Base-by-base conservation (phyloP, 805 yeast species). In the Sporopachydermia lactativora region DNA sequence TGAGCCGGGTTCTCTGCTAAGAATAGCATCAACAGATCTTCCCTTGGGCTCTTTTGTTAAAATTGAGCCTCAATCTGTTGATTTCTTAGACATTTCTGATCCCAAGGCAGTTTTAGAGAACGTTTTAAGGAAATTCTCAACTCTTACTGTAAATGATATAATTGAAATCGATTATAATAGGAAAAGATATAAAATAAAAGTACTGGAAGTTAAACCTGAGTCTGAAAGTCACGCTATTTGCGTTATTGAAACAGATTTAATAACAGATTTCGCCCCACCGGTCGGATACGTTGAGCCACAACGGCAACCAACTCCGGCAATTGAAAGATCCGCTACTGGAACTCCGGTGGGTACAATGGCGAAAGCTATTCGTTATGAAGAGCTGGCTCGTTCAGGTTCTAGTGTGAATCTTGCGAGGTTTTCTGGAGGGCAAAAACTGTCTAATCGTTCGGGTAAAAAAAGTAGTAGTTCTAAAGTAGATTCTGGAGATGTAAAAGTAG, bases 251-350 rank as follows among this genome's bases (percentile, higher is more conserved):
- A 92, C 98, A 0, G 98, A 92, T 62, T 67, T 92, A 45, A 95
- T 84, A 44, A 94, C 96, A 0, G 99, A 92, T 55, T 92, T 92
- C 64, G 97, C 96, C 1, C 95, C 98, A 2, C 99, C 99, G 0
- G 95, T 89, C 3, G 99, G 99, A 0, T 92, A 92, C 55, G 95
- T 83, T 15, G 97, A 89, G 55, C 96, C 96, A 1, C 86, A 82
- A 16, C 42, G 49, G 2, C 47, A 5, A 34, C 50, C 5, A 43
- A 44, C 53, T 1, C 48, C 13, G n/a, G 8, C 31, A 8, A n/a
- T n/a, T 8, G n/a, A 24, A 8, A 24, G 8, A 8, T 24, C 31
- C 8, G n/a, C 13, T 8, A n/a, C 13, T n/a, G 31, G 31, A n/a
- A 68, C 64, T 3, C 68, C 70, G 1, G 62, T 71, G 4, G 89